Percentiles rank a stretch among this genome's conserved stretches.
phyloP scores from a whole-genome alignment of 192 early-diverging fungal species.

The Entomortierella parvispora region DNA sequence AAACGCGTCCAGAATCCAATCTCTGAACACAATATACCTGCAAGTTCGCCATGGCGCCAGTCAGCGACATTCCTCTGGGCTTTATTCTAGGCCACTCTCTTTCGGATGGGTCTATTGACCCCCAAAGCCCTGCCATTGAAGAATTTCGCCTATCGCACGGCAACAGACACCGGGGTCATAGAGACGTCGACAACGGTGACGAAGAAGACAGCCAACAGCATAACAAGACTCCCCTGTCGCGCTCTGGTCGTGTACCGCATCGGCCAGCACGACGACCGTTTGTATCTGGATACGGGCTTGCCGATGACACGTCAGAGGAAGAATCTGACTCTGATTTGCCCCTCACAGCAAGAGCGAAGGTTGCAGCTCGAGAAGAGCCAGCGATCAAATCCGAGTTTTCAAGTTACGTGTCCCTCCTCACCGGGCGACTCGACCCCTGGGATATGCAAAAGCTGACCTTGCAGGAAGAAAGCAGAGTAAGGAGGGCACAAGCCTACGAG shows the following conservation, averaged over 20 bases:
- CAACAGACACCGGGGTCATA: neutral
- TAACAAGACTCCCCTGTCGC: too few species aligned
- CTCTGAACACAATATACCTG: too few species aligned
- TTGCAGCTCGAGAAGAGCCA: neutral
- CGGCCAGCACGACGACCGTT: too few species aligned
- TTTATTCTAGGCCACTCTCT: neutral
- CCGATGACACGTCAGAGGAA: too few species aligned
- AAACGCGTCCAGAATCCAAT: too few species aligned
- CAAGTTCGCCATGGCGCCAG: neutral
- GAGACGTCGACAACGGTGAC: neutral
- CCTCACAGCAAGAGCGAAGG: neutral
- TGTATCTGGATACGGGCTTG: too few species aligned
- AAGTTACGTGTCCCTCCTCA: slow-evolving; percentile 42
- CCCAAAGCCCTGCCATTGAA: neutral
- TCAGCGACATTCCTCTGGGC: neutral
- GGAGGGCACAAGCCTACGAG: neutral
- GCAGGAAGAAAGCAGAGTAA: slow-evolving; percentile 38
- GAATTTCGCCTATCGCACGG: too few species aligned
- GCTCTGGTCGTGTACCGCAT: too few species aligned
- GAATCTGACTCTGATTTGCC: too few species aligned
- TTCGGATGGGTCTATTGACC: neutral
- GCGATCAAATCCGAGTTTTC: too few species aligned
- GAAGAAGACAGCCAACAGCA: neutral
- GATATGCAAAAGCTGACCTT: slow-evolving; percentile 26
- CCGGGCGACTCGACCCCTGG: slow-evolving; percentile 44